Base-by-base conservation (phyloP, 495 filamentous ascomycete genomes). In the Podospora pseudoanserina region DNA sequence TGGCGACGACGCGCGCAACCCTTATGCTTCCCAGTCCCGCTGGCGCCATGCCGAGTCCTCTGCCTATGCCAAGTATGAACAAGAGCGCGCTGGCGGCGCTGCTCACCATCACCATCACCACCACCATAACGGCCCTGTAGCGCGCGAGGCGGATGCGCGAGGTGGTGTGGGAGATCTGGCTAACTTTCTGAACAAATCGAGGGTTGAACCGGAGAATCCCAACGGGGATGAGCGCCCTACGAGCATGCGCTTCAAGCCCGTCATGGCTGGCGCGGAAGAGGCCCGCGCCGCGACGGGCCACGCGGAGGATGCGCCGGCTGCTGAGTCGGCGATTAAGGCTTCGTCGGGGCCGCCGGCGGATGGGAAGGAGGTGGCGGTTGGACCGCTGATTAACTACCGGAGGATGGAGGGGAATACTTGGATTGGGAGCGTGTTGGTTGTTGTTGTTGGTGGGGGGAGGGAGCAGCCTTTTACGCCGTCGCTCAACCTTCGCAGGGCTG, bases 381-480 rank as follows among this genome's bases (percentile, higher is more conserved):
- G 93, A 16, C 93, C 93, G 9, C 78, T 96, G 66, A 78, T 97
- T 72, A 96, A 96, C 78, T 92, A 94, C 76, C 86, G 89, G 70
- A 88, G 89, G 74, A 95, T 93, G 91, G 88, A 89, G 77, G 84
- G 85, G 56, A 81, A 80, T 63, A 72, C 75, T n/a, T 97, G 93
- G 93, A 83, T 90, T 72, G 93, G 93, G 32, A 95, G 91, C 74
- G 90, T 96, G 16, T 79, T 96, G 74, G 81, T 96, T 63, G 91
- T 96, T 54, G 90, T 87, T 49, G 87, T 84, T 57, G 89, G 91
- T 0, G 88, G 88, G 2, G 84, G 82, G 15, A 82, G 83, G 70
- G 77, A 73, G 16, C 77, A 78, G 67, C 57, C 53, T 19, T 71
- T 71, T 20, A 68, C 68, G 60, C 81, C 82, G 49, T 71, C 60